Conservation (phyloP, 2,329 filamentous ascomycete species). For the Talaromyces sp. region DNA sequence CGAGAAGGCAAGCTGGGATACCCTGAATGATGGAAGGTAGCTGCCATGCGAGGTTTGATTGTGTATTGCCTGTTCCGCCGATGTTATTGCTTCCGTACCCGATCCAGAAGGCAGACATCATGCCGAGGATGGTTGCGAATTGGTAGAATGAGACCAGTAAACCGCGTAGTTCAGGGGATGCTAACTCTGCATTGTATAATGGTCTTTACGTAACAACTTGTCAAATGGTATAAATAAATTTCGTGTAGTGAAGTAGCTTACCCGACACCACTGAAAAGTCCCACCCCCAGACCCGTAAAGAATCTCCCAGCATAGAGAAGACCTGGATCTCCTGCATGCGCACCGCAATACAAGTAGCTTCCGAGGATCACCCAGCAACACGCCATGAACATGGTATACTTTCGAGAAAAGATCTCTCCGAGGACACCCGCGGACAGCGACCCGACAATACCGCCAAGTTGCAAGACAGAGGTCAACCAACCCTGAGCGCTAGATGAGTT, state of each 20-base stretch:
- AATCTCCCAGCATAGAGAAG: slow-evolving; percentile 24
- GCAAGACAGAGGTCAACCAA: slow-evolving; percentile 51
- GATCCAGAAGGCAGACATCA: slow-evolving; percentile 35
- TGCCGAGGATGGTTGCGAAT: slow-evolving; percentile 34
- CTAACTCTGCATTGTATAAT: slow-evolving; percentile 52
- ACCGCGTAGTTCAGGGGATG: slow-evolving; percentile 32
- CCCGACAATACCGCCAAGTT: slow-evolving; percentile 47
- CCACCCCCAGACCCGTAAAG: slow-evolving; percentile 32
- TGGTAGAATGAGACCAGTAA: slow-evolving; percentile 34
- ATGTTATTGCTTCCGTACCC: slow-evolving; percentile 45
- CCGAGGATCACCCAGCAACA: slow-evolving; percentile 48
- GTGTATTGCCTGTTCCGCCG: slow-evolving; percentile 25
- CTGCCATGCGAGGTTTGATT: slow-evolving; percentile 43
- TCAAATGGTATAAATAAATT: neutral
- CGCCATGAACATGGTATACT: slow-evolving; percentile 52
- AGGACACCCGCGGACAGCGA: slow-evolving; percentile 45
- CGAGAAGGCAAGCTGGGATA: slow-evolving; percentile 33
- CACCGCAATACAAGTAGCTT: slow-evolving; percentile 35
- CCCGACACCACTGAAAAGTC: slow-evolving; percentile 16
- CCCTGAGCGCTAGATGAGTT: slow-evolving; percentile 38
- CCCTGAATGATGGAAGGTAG: slow-evolving; percentile 48
- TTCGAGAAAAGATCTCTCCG: slow-evolving; percentile 51
- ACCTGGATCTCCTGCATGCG: slow-evolving; percentile 24
- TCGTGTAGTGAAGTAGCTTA: neutral
- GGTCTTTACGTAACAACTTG: slow-evolving; percentile 31